Conservation (phyloP, 148 eudicot species). For the Silene conica region DNA sequence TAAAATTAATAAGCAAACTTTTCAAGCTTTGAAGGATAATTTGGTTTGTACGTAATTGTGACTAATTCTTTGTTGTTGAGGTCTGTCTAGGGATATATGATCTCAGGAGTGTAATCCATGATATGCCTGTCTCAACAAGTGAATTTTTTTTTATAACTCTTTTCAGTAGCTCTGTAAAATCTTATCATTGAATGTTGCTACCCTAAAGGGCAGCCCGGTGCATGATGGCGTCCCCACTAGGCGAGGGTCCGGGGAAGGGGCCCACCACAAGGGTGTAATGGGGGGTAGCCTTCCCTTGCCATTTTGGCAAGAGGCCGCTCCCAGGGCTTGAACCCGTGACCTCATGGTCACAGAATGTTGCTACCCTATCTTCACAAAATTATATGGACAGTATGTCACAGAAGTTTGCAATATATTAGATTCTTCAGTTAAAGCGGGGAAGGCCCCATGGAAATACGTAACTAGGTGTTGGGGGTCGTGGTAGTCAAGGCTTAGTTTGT, state of each 20-base stretch:
- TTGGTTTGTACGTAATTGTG: not conserved
- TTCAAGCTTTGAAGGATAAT: not conserved
- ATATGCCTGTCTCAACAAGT: not conserved
- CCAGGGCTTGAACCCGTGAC: too few species aligned
- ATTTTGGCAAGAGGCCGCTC: too few species aligned
- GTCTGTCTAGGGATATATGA: not conserved
- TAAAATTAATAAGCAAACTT: too few species aligned
- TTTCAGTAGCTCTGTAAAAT: not conserved
- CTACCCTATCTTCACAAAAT: not conserved
- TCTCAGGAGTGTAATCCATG: not conserved
- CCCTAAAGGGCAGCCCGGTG: too few species aligned
- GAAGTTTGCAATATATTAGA: not conserved
- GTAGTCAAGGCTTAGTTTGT: not conserved
- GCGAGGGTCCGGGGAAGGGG: too few species aligned
- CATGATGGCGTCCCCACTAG: too few species aligned
- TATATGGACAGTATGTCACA: not conserved
- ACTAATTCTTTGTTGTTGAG: not conserved
- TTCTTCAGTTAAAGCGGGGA: not conserved
- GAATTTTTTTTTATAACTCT: not conserved
- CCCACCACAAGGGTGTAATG: too few species aligned
- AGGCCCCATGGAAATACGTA: not conserved
- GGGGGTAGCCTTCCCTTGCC: too few species aligned
- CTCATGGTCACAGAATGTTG: too few species aligned
- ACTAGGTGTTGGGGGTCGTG: not conserved
- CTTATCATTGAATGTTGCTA: not conserved